phyloP scores from a whole-genome alignment of 306 rosid genomes.

The Canavalia gladiata region DNA sequence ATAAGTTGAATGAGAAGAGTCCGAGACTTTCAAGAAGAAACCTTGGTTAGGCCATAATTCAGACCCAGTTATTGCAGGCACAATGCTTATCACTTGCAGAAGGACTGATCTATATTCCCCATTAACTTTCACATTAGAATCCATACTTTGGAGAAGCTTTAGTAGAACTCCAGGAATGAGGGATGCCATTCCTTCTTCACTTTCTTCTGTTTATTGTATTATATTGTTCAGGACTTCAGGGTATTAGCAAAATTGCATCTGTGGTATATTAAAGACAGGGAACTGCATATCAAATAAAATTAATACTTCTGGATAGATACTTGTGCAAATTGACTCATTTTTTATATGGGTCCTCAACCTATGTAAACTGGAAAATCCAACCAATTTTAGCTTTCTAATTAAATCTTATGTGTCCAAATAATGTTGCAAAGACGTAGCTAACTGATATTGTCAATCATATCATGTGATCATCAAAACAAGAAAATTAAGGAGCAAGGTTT shows the following conservation, averaged over 20 bases:
- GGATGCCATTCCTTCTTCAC: conserved; percentile 72
- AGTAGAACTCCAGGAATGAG: conserved; percentile 84
- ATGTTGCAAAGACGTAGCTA: no score
- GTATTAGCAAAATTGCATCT: not conserved
- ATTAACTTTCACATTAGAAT: conserved; percentile 75
- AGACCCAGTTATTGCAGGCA: conserved; percentile 85
- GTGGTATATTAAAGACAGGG: not conserved
- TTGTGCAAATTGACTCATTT: no score
- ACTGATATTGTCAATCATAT: no score
- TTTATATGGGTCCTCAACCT: no score
- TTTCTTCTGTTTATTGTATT: conserved; percentile 28
- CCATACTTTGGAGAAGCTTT: conserved; percentile 83
- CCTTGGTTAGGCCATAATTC: conserved; percentile 91
- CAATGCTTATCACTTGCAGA: conserved; percentile 86
- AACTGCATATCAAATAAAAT: no score
- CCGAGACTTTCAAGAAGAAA: conserved; percentile 89
- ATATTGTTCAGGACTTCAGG: not conserved
- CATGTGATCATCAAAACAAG: no score
- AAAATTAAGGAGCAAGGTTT: no score
- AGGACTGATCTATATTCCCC: conserved; percentile 90
- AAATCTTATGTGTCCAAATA: not conserved
- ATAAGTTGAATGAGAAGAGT: conserved; percentile 90
- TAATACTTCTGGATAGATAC: no score
- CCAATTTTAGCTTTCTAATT: not conserved
- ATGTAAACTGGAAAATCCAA: no score